phyloP scores from a whole-genome alignment of 257 asterid species.

The Salvia rosmarinus region DNA sequence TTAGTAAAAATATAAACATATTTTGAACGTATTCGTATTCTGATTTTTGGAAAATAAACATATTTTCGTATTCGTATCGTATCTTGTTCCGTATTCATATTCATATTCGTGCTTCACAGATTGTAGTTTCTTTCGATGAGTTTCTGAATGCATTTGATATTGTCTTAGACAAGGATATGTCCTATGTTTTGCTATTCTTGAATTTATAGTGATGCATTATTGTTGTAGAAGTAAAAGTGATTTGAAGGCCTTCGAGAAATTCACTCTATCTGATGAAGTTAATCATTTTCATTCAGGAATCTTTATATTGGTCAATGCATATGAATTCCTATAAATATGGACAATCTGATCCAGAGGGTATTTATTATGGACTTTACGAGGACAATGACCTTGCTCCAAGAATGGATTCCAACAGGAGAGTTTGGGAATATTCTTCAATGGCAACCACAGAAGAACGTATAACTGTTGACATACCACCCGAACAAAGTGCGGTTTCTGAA shows the following conservation, averaged over 20 bases:
- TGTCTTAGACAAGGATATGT: neutral
- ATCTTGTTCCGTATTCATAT: too few species aligned
- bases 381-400: slow-evolving; percentile 44
- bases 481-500: slow-evolving; percentile 47
- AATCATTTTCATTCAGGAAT: slow-evolving; percentile 51
- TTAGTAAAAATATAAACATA: too few species aligned
- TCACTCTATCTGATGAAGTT: slow-evolving; percentile 19
- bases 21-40: too few species aligned
- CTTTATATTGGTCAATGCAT: slow-evolving; percentile 76
- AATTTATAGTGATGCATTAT: neutral
- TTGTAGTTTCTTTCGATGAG: neutral
- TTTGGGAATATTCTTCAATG: slow-evolving; percentile 70
- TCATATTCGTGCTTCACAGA: too few species aligned
- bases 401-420: slow-evolving; percentile 59
- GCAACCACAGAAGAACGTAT: slow-evolving; percentile 52
- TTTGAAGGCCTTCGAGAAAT: neutral
- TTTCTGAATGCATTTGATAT: neutral
- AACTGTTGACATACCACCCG: slow-evolving; percentile 51
- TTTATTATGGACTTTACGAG: slow-evolving; percentile 59
- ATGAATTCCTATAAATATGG: slow-evolving; percentile 73
- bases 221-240: slow-evolving; percentile 1
- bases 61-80: too few species aligned
- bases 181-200: neutral
- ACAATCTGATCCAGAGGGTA: slow-evolving; percentile 54
- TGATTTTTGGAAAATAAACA: too few species aligned